Base-by-base conservation (phyloP, 2,329 filamentous ascomycete species). In the Aspergillus sp. region DNA sequence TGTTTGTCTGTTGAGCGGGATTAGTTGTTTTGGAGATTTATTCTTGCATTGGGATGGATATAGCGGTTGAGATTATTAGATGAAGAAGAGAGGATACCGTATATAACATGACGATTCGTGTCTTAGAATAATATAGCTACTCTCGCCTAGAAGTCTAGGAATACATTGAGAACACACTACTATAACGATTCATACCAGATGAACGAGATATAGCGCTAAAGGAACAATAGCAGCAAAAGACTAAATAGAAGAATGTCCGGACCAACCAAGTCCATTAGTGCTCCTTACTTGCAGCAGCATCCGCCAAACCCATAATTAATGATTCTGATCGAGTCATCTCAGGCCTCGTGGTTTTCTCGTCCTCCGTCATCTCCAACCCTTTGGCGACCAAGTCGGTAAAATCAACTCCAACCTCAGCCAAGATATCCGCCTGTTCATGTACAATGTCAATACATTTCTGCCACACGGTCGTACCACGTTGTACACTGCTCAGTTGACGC, bases 331-430 rank as follows among this genome's bases (percentile, higher is more conserved):
- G 58, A n/a, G 62, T 66, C 65, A 67, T 67, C 42, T 63, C 52
- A 20, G 65, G 64, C 32, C 57, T 55, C 20, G 59, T 54, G 17
- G 56, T 38, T 12, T 50, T 51, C 41, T 69, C 66, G 13, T 70
- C 68, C 13, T 61, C 64, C 2, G 61, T 63, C 47, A 66, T 59
- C 12, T 72, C 70, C 48, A 78, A 57, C 6, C 71, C 85, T 62
- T 81, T 81, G 15, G 89, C 90, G 13, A 97, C 87, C 55, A 98
- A 75, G 64, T 90, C 90, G 55, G 84, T 85, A 71, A 99, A 98
- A 73, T 99, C 93, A 32, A 99, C 78, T 0, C 93, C 93, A 20
- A 97, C 93, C 59, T 96, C 90, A 5, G 84, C 83, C 57, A 99
- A 78, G 79, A 95, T 86, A 57, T 81, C 82, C 0, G 91, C 91